Evolutionary conservation across 2,329 filamentous ascomycete genomes (phyloP), one percentile per base, ranked within the genome.

Genomic region (Fusarium austroafricanum): DNA sequence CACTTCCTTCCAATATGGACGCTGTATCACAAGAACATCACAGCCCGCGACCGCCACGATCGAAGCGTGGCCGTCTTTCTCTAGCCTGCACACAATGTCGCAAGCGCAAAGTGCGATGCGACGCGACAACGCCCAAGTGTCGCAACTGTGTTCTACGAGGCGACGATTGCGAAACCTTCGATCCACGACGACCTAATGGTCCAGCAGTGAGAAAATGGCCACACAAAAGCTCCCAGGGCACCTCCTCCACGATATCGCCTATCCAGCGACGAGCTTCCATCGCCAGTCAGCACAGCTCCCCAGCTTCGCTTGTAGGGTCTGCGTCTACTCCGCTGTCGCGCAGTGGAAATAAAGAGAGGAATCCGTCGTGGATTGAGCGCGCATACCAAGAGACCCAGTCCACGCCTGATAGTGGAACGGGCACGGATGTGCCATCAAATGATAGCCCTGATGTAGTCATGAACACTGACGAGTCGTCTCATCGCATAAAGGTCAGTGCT

Each of bases 41-140:
- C 11, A 46, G 52, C 8, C 31, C 65, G 17, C 66, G 55, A 3
- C 65, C 65, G 12, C 59, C 65, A 1, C 60, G 61, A 5, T 65
- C 60, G 15, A 68, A 68, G 10, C 60, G 55, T 14, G 61, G 55
- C 0, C 65, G 69, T 8, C 56, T 71, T 40, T 70, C 69, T 5
- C 39, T 71, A 8, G 69, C 69, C 0, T 71, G 69, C 15, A 71
- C 47, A 5, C 59, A 62, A 29, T 71, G 69, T 26, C 69, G 69
- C 51, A 71, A 61, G 40, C 69, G 69, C 26, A 71, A 71, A 45
- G 69, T 71, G 14, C 59, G 69, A 55, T 71, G 69, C 42, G 69
- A 71, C 14, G 69, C 69, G n/a, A 56, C 67, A 42, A 71, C 62
- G 18, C 69, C 69, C 14, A 70, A 71, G 37, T 71, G 69, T 28